Percentiles rank a stretch among this genome's conserved stretches.
phyloP scores from a whole-genome alignment of 495 filamentous ascomycete species.

The Aspergillus coremiiformis region DNA sequence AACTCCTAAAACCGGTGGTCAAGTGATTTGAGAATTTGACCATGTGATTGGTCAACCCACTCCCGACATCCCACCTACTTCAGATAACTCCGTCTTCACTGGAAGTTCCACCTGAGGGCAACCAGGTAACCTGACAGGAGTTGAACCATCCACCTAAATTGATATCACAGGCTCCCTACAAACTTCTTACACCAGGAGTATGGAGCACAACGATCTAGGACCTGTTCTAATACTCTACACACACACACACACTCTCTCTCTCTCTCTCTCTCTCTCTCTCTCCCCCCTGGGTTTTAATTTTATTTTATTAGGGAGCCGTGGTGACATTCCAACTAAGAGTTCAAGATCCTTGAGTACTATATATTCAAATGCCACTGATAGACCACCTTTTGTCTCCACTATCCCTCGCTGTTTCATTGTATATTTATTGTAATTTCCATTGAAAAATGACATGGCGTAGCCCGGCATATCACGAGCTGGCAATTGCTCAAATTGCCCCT shows the following conservation, averaged over 20 bases:
- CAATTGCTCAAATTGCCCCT: neutral
- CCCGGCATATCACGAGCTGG: neutral
- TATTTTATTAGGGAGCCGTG: neutral
- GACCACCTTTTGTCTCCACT: neutral
- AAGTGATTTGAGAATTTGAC: conserved; percentile 15
- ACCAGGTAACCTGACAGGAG: no score
- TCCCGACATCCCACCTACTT: neutral
- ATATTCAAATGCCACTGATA: neutral
- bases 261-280: no score
- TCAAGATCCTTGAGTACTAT: neutral
- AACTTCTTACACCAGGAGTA: no score
- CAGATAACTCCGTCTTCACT: no score
- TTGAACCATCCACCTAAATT: no score
- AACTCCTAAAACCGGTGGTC: neutral
- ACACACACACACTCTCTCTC: no score
- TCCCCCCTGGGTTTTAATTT: no score
- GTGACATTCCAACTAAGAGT: neutral
- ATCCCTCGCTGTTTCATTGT: neutral
- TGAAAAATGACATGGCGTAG: neutral
- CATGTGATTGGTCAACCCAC: conserved; percentile 9
- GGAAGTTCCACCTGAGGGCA: no score
- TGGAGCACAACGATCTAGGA: no score
- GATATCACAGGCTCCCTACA: no score
- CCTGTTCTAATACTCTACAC: no score
- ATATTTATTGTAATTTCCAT: neutral